Base-by-base conservation (phyloP, 352 stramenopile genomes). In the Globisporangium orthogonon region DNA sequence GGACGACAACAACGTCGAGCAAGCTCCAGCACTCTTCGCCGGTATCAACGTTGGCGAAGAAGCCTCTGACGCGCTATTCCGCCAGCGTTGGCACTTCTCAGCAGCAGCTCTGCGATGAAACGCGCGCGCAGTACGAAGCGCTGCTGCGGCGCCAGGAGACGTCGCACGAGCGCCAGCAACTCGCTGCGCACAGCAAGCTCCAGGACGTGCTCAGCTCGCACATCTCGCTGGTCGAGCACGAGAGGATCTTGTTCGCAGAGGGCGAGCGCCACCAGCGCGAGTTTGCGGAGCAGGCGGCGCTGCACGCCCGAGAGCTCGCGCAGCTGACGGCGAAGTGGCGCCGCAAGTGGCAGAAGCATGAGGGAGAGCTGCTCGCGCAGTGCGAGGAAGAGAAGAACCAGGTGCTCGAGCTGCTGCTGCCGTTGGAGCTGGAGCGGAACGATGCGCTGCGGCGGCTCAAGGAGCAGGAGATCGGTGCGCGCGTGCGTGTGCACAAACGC, bases 181-280 rank as follows among this genome's bases (percentile, higher is more conserved):
- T 77, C 30, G 51, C 37, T 11, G 28, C 78, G 40, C 76, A 82
- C 30, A 52, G 58, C 10, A 66, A 73, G 45, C 67, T 87, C 7
- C 66, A 73, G 56, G 61, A 84, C 13, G 70, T 81, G 52, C 43
- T 87, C 45, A 51, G 58, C 45, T 66, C 76, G 13, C 76, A 67
- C 46, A 65, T 89, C 7, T 78, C 76, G n/a, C 63, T 87, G 3
- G 30, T 28, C 7, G 76, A 89, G 31, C 78, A 89, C 57, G 64
- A 85, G 50, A 67, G 76, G 46, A 62, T 74, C 23, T 6, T 89
- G 50, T 44, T 53, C 2, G 54, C 61, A 3, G 59, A 66, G 30
- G 40, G 54, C 10, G 54, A 66, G 11, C 53, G 59, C 30, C 56
- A 71, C 31, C 58, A 62, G 7, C 61, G 52, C 23, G 67, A 81